phyloP scores from a whole-genome alignment of 1,284 basidiomycete species.

The Dichomitus squalens region DNA sequence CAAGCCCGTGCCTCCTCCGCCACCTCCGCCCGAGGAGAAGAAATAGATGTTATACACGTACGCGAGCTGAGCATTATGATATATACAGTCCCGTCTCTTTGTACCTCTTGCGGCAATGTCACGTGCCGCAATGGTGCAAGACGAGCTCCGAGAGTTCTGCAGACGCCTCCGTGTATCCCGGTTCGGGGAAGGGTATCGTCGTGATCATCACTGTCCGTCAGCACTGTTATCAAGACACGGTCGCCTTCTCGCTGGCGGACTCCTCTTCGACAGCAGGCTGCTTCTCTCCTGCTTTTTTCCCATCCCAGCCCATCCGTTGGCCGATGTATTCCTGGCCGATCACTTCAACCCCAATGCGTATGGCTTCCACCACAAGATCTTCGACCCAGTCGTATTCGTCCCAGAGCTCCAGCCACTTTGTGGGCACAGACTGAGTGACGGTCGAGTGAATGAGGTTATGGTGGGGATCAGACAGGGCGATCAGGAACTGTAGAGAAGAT shows the following conservation, averaged over 20 bases:
- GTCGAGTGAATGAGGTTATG: slow-evolving; percentile 80
- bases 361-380: slow-evolving; percentile 84
- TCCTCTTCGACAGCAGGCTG: slow-evolving; percentile 5
- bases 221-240: slow-evolving; percentile 18
- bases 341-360: slow-evolving; percentile 82
- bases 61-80: background rate
- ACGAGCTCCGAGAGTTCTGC: background rate
- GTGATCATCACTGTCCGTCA: background rate
- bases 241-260: slow-evolving; percentile 23
- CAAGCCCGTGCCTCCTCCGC: slow-evolving; percentile 70
- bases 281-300: slow-evolving; percentile 30
- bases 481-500: slow-evolving; percentile 80
- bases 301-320: slow-evolving; percentile 75
- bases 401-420: slow-evolving; percentile 83
- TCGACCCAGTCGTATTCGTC: slow-evolving; percentile 97
- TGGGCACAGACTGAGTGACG: slow-evolving; percentile 80
- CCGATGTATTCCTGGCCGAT: slow-evolving; percentile 88
- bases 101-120: background rate
- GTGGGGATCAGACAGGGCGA: slow-evolving; percentile 81
- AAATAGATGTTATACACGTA: slow-evolving; percentile 45
- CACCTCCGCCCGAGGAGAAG: slow-evolving; percentile 67
- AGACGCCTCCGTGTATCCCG: too few relatives aligned
- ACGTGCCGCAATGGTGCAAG: background rate
- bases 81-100: slow-evolving; percentile 1
- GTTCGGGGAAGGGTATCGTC: background rate